These are phyloP conservation scores for Hyaloperonospora arabidopsidis DNA, from an alignment of 352 stramenopile species.

Conservation along the genomic window DNA sequence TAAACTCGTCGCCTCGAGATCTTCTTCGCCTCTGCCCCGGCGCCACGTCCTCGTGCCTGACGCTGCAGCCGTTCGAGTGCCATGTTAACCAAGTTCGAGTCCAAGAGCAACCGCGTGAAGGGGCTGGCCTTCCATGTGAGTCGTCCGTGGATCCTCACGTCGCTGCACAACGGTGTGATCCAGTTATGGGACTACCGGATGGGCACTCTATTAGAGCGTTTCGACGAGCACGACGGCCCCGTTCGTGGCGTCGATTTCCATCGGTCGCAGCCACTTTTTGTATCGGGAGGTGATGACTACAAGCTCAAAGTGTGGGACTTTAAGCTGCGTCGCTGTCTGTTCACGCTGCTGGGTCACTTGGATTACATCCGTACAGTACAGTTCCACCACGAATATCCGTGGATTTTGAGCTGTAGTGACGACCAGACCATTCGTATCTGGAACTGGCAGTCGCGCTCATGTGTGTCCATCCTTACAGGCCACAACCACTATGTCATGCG, in stretches of 20 bases:
- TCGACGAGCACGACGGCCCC: constrained; percentile 99
- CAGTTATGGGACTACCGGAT: constrained; percentile 99
- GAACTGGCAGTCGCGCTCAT: constrained; percentile 99
- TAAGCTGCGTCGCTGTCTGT: constrained; percentile 97
- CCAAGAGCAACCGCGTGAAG: constrained; percentile 99
- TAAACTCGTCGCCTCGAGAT: neutral
- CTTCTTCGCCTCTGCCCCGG: neutral
- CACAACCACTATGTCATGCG: constrained; percentile 99
- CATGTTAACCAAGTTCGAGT: constrained; percentile 99
- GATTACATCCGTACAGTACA: constrained; percentile 99
- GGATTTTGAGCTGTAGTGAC: constrained; percentile 96
- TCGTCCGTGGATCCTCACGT: constrained; percentile 98
- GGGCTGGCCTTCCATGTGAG: constrained; percentile 98
- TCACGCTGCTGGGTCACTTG: constrained; percentile 97
- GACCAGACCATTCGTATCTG: constrained; percentile 99
- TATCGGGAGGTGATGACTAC: constrained; percentile 99
- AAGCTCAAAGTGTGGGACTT: constrained; percentile 99
- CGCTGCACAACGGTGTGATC: constrained; percentile 98
- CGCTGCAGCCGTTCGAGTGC: neutral
- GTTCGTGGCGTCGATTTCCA: constrained; percentile 99
- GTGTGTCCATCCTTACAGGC: constrained; percentile 98
- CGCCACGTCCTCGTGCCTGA: neutral
- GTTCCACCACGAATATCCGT: constrained; percentile 99
- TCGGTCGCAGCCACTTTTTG: constrained; percentile 95
- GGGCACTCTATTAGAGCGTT: constrained; percentile 97